Conservation (phyloP, 768 basidiomycete species). For the Leccinum sublutescens region DNA sequence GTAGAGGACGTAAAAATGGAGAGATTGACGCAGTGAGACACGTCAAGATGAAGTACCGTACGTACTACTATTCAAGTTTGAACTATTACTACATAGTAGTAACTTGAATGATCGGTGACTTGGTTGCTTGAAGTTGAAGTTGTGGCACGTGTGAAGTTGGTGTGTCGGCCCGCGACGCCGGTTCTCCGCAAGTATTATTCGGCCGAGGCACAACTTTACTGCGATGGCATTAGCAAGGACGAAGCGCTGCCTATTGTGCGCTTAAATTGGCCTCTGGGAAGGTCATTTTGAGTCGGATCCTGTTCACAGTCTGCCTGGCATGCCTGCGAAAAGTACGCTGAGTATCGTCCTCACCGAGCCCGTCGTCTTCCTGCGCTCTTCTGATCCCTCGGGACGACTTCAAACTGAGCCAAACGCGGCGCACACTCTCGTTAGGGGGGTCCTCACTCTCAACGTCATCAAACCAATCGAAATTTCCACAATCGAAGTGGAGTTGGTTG, state of each 20-base stretch:
- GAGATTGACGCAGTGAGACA: neutral
- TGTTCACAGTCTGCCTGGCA: neutral
- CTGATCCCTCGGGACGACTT: conserved; percentile 44
- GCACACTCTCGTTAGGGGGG: conserved; percentile 61
- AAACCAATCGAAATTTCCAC: conserved; percentile 86
- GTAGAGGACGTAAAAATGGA: neutral
- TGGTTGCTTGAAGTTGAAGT: no score
- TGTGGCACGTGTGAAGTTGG: no score
- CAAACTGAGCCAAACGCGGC: conserved; percentile 42
- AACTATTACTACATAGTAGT: no score
- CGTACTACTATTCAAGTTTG: no score
- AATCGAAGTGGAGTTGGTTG: conserved; percentile 79
- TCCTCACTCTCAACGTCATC: conserved; percentile 57
- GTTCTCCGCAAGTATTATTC: no score
- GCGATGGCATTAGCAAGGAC: no score
- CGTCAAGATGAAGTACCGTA: neutral
- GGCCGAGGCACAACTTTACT: neutral
- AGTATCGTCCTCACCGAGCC: conserved; percentile 69
- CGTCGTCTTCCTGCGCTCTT: conserved; percentile 63
- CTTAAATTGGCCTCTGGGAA: neutral
- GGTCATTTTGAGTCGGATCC: neutral
- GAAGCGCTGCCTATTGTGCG: neutral
- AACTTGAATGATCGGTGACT: no score
- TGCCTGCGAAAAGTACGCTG: conserved; percentile 42
- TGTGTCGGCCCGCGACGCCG: no score